Evolutionary conservation across 2,329 filamentous ascomycete species (phyloP), one percentile per base, ranked within the genome.

Genomic region (Beauveria scarabaeidicola): DNA sequence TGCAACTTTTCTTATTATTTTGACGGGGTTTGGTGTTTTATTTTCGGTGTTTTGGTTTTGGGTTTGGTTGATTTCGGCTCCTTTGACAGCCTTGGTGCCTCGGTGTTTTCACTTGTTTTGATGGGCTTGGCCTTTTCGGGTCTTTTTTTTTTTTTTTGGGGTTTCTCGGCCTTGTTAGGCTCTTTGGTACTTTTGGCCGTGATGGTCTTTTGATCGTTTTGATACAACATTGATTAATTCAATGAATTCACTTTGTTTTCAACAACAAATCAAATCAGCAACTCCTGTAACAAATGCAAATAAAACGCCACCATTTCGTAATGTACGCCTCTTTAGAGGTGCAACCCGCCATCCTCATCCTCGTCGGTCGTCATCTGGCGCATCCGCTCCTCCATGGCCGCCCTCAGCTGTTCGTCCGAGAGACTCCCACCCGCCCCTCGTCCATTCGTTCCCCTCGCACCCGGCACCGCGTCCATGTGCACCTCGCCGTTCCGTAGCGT

Each of bases 361-460:
- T 76, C 76, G 7, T 76, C 76, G 5, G 71, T 70, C 13, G 68
- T 74, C 25, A 79, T 67, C 7, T 72, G 66, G 51, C 76, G 74
- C 72, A 87, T 75, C 56, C 79, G 79, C 64, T 80, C 80, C 65
- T 83, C 79, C 61, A 88, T 67, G 54, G 77, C 76, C 62, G 77
- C 72, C 59, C 81, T 74, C 58, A 89, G 72, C 68, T 87, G 79
- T 63, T 86, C 82, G 62, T 86, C 84, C 23, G 75, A 77, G 58
- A 87, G 63, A 36, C 77, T 77, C 10, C 81, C 80, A 21, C 80
- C 78, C 25, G 36, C 52, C 3, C 43, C 38, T 11, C 23, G 44
- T 43, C 63, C 64, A 0, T 48, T 48, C 17, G 23, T 15, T 23
- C 15, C 15, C 50, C 29, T 9, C 21, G 21, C 13, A 29, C n/a